Percentiles rank a stretch among this genome's conserved stretches.
Conservation (phyloP, 192 early-diverging fungal species). For the Phycomyces nitens region DNA sequence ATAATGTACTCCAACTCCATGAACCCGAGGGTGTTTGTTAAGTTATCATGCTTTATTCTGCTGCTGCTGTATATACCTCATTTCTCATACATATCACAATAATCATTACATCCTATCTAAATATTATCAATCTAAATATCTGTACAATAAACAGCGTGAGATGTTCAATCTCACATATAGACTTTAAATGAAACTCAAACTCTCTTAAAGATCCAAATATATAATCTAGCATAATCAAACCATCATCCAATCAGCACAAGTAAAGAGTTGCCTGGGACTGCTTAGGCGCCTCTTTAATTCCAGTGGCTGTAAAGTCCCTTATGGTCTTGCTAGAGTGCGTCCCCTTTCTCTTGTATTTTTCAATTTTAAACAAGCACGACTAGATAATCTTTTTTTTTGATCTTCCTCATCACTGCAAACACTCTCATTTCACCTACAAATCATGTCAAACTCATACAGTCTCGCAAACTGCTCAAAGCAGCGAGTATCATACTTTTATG, state of each 20-base stretch:
- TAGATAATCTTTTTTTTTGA: neutral
- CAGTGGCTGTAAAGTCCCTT: neutral
- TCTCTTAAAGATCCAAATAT: too few relatives aligned
- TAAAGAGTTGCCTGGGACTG: neutral
- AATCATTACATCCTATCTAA: too few relatives aligned
- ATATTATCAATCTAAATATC: too few relatives aligned
- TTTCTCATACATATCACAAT: too few relatives aligned
- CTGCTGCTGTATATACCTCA: neutral
- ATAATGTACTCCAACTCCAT: conserved; percentile 22
- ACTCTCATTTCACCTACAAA: neutral
- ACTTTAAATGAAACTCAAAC: too few relatives aligned
- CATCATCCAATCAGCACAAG: too few relatives aligned
- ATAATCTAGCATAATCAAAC: too few relatives aligned
- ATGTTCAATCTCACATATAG: too few relatives aligned
- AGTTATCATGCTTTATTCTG: neutral
- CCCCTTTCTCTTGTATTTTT: neutral
- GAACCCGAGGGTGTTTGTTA: conserved; percentile 34
- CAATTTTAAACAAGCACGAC: too few relatives aligned
- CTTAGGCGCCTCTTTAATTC: neutral
- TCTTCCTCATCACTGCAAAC: neutral
- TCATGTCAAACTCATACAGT: conserved; percentile 36
- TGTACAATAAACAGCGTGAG: too few relatives aligned
- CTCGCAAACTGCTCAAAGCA: conserved; percentile 50
- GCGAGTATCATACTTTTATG: conserved; percentile 62
- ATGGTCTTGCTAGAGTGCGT: neutral